Percentiles rank a stretch among this genome's conserved stretches.
Conservation (phyloP, 2,329 filamentous ascomycete species). For the Sporothrix mexicana region DNA sequence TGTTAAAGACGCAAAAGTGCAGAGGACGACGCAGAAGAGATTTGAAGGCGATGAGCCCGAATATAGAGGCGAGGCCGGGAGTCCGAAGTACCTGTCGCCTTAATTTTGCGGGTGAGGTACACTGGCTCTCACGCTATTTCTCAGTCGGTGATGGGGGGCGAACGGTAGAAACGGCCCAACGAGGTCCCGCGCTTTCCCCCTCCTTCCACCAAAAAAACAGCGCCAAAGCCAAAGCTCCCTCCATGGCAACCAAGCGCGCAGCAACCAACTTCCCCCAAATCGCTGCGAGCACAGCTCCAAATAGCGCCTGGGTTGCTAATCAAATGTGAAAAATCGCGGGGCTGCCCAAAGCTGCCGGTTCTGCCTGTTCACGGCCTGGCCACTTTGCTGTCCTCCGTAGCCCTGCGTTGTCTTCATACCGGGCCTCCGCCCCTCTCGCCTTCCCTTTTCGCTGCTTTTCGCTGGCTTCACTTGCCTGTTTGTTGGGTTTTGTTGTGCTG, state of each 20-base stretch:
- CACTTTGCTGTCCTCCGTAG: conserved; percentile 17
- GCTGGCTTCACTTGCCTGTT: not conserved
- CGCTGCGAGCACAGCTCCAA: conserved; percentile 7
- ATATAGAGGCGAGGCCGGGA: not conserved
- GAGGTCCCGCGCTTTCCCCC: conserved; percentile 5
- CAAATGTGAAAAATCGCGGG: conserved; percentile 28
- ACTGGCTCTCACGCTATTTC: not conserved
- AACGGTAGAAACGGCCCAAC: conserved; percentile 18
- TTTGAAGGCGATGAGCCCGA: conserved; percentile 12
- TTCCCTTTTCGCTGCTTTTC: not conserved
- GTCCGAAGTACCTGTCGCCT: not conserved
- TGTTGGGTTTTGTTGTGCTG: not conserved
- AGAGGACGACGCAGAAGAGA: not conserved
- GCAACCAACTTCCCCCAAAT: conserved; percentile 15
- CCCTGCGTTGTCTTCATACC: conserved; percentile 28
- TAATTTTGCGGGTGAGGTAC: not conserved
- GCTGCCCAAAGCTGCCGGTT: conserved; percentile 28
- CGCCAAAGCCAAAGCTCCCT: conserved; percentile 2
- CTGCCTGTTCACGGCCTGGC: conserved; percentile 27
- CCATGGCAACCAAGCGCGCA: conserved; percentile 23
- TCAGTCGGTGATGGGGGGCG: not conserved
- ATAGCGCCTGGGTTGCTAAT: conserved; percentile 26
- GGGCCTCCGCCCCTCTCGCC: conserved; percentile 28
- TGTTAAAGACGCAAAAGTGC: not conserved
- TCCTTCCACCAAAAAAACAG: not conserved